Conservation (phyloP, 2,329 filamentous ascomycete genomes). For the Apiospora sp. region DNA sequence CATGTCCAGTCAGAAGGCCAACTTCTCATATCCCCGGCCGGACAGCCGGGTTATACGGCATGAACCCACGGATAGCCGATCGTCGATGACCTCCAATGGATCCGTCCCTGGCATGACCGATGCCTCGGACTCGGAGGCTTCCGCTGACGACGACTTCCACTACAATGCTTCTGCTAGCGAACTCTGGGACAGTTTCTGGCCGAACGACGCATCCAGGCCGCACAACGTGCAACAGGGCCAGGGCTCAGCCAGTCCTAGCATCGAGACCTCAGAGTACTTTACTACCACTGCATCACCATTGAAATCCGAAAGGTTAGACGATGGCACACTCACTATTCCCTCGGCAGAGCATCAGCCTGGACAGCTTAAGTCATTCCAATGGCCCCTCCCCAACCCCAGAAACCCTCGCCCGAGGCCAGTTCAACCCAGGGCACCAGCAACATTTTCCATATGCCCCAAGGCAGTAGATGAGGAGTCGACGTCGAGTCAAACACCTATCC, state of each 20-base stretch:
- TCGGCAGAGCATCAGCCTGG: slow-evolving; percentile 27
- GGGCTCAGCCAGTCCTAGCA: slow-evolving; percentile 11
- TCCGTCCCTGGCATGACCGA: slow-evolving; percentile 60
- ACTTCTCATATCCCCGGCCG: slow-evolving; percentile 46
- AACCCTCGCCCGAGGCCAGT: slow-evolving; percentile 29
- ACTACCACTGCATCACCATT: slow-evolving; percentile 27
- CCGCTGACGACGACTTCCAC: slow-evolving; percentile 59
- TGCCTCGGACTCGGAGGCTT: slow-evolving; percentile 60
- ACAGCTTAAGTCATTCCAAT: slow-evolving; percentile 25
- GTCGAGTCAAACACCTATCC: slow-evolving; percentile 37
- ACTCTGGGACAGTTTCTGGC: slow-evolving; percentile 63
- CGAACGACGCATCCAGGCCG: slow-evolving; percentile 28
- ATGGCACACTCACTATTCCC: slow-evolving; percentile 38
- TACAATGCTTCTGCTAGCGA: slow-evolving; percentile 54
- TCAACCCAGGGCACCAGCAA: slow-evolving; percentile 29
- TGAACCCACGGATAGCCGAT: slow-evolving; percentile 43
- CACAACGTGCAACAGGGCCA: slow-evolving; percentile 23
- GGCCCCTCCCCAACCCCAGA: slow-evolving; percentile 24
- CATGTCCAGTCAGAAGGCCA: slow-evolving; percentile 36
- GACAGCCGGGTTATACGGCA: slow-evolving; percentile 36
- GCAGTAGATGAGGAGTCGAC: slow-evolving; percentile 28
- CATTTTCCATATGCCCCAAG: slow-evolving; percentile 54
- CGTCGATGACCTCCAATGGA: slow-evolving; percentile 54
- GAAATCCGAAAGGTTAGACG: slow-evolving; percentile 31
- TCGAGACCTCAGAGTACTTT: slow-evolving; percentile 32